Evolutionary conservation across 2,329 filamentous ascomycete species (phyloP).

Genomic region (Pleurostoma richardsiae): DNA sequence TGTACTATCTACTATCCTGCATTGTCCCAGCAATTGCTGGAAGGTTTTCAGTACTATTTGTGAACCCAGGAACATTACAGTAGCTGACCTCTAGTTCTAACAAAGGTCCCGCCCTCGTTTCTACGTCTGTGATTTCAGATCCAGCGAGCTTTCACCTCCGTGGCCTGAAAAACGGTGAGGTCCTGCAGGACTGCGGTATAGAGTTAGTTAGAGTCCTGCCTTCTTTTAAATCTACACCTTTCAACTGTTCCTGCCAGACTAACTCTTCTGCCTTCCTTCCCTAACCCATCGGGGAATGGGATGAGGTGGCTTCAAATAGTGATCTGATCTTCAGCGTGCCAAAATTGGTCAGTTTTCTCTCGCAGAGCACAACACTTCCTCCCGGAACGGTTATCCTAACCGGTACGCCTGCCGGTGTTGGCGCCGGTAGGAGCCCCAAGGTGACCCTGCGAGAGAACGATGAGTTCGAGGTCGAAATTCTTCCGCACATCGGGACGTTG

Average conservation of each 20-base stretch:
- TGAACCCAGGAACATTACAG: too few relatives aligned
- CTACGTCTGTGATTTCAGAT: slow-evolving; percentile 32
- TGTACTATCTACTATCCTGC: too few relatives aligned
- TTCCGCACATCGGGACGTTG: slow-evolving; percentile 35
- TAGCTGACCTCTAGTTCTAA: too few relatives aligned
- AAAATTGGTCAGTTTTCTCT: slow-evolving; percentile 34
- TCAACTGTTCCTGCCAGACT: too few relatives aligned
- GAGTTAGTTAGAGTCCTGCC: slow-evolving; percentile 6
- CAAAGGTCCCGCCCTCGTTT: slow-evolving; percentile 40
- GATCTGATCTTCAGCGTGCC: slow-evolving; percentile 50
- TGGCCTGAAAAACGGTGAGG: slow-evolving; percentile 43
- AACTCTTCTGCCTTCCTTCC: too few relatives aligned
- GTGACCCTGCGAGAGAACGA: slow-evolving; percentile 31
- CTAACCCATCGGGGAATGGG: too few relatives aligned
- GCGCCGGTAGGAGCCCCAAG: slow-evolving; percentile 29
- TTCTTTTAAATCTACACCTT: slow-evolving; percentile 9
- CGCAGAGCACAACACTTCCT: slow-evolving; percentile 35
- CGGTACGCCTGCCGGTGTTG: slow-evolving; percentile 35
- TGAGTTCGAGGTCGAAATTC: slow-evolving; percentile 36
- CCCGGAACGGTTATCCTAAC: slow-evolving; percentile 36
- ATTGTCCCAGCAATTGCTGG: too few relatives aligned
- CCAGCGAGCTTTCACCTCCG: slow-evolving; percentile 31
- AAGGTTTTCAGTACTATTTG: too few relatives aligned
- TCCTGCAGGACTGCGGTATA: slow-evolving; percentile 36
- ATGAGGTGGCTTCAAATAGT: slow-evolving; percentile 19